These are phyloP conservation scores for Speleostelium caveatum DNA, from an alignment of 78 protist species.

Conservation along the genomic window DNA sequence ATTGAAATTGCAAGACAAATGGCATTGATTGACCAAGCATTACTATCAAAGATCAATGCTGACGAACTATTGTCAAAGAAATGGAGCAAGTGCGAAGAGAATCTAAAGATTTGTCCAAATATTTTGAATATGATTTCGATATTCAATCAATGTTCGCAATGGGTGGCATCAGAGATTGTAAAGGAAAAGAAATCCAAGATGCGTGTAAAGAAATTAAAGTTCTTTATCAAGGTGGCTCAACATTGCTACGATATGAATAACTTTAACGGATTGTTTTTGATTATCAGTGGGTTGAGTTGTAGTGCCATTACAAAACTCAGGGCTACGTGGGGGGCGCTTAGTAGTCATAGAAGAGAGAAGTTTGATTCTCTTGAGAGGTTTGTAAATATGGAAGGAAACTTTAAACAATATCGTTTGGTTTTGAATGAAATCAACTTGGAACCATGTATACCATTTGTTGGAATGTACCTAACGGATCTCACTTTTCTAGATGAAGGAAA, in stretches of 20 bases:
- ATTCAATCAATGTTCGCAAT: slow-evolving; percentile 75
- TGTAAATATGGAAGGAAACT: slow-evolving; percentile 77
- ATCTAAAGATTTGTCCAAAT: slow-evolving; percentile 83
- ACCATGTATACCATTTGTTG: slow-evolving; percentile 71
- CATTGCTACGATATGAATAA: slow-evolving; percentile 71
- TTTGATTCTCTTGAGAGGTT: slow-evolving; percentile 55
- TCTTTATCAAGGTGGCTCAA: slow-evolving; percentile 52
- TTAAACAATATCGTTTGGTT: slow-evolving; percentile 44
- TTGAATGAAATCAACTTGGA: slow-evolving; percentile 11
- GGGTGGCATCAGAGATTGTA: slow-evolving; percentile 67
- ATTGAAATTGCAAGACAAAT: slow-evolving; percentile 88
- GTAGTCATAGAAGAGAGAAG: slow-evolving; percentile 33
- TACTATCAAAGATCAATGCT: slow-evolving; percentile 69
- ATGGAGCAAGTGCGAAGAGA: slow-evolving; percentile 74
- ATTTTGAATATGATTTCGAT: slow-evolving; percentile 86
- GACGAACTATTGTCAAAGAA: slow-evolving; percentile 83
- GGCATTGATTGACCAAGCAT: slow-evolving; percentile 82
- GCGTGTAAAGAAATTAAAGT: slow-evolving; percentile 54
- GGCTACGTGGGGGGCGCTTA: slow-evolving; percentile 72
- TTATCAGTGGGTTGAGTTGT: slow-evolving; percentile 54
- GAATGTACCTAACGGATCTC: slow-evolving; percentile 72
- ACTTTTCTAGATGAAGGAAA: slow-evolving; percentile 84
- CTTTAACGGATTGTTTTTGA: slow-evolving; percentile 49
- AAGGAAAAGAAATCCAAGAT: slow-evolving; percentile 27
- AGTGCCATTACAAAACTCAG: slow-evolving; percentile 34